Conservation (phyloP, 169 alveolate species). For the Plasmodium cynomolgi region DNA sequence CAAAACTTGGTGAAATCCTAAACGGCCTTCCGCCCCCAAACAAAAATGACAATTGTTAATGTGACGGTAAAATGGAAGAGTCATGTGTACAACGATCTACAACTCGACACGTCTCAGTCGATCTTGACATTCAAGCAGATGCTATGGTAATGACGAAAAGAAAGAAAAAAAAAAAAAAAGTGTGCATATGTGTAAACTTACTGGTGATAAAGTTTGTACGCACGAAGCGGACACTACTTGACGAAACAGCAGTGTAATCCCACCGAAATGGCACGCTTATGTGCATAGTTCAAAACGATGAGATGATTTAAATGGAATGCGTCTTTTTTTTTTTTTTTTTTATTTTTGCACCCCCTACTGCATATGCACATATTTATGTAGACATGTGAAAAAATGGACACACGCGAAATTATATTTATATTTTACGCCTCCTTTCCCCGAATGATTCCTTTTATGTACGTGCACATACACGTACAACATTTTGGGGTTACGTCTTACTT, state of each 20-base stretch:
- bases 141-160: slow-evolving; percentile 46
- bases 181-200: background rate
- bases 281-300: background rate
- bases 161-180: background rate
- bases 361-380: background rate
- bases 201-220: background rate
- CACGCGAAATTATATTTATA: background rate
- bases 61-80: slow-evolving; percentile 84
- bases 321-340: background rate
- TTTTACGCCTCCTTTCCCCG: background rate
- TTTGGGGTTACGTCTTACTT: background rate
- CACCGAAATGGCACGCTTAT: background rate
- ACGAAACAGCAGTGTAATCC: background rate
- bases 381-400: background rate
- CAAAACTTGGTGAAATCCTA: background rate
- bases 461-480: background rate
- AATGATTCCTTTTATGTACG: background rate
- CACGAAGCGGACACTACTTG: background rate
- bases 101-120: slow-evolving; percentile 76
- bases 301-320: background rate
- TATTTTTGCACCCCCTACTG: background rate
- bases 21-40: background rate
- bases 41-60: slow-evolving; percentile 74
- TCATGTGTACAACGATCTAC: slow-evolving; percentile 77
- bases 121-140: slow-evolving; percentile 75